Evolutionary conservation across 1,284 basidiomycete species (phyloP), one percentile per base, ranked within the genome.

Genomic region (Tilletia indica): DNA sequence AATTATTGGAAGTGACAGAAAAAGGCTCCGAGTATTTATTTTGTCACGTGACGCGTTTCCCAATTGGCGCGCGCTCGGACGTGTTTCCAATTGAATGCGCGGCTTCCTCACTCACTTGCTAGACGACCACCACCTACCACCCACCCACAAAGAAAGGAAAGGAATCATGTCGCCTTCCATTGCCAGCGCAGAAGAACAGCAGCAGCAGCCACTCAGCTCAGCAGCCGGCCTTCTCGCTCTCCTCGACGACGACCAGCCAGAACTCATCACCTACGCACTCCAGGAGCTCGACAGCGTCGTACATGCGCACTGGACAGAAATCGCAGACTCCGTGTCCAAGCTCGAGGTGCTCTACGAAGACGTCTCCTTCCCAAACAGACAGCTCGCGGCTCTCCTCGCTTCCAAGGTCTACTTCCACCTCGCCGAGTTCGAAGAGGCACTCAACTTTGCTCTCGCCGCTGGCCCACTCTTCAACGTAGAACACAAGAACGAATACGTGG

Each of bases 381-480:
- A 79, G 16, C 78, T 84, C 49, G 83, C 83, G 6, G 82, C 83
- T 21, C 79, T 84, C 19, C 77, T 84, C 68, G 81, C 81, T 31
- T 82, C 82, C 72, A 84, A 84, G 72, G 77, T 83, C 67, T 84
- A 82, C 75, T 84, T 83, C 61, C 78, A 84, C 70, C 77, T 84
- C 51, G 83, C 82, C 58, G 82, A 83, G 75, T 78, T 81, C 68
- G 80, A 82, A 31, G 83, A 84, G 61, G 81, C 83, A 19, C 77
- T 84, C 51, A 79, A 72, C 67, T 83, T 84, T 75, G 83, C 83
- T n/a, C 78, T 84, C 61, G 83, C 82, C 31, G 80, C 82, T 14
- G 82, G 77, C 14, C 70, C 73, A 4, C 72, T 83, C 19, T 84
- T 84, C 74, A 78, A 84, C 70, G 79, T 83, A 21, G 81, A 82